Evolutionary conservation across 163 green algal genomes (phyloP), one percentile per base, ranked within the genome.

Genomic region (Picocystis sp.): DNA sequence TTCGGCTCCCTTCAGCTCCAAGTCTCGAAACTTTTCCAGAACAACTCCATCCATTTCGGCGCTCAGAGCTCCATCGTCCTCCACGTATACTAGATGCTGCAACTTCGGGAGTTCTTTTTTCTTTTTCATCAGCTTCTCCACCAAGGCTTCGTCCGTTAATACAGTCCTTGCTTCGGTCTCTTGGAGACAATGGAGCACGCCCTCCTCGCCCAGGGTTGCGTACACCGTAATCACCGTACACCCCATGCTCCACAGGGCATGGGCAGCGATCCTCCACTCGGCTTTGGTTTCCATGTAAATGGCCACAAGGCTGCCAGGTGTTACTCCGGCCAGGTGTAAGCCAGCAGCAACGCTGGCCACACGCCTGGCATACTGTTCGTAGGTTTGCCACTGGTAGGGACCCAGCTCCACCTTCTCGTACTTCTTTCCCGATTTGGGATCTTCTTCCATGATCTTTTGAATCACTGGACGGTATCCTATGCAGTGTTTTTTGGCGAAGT

Each of bases 71-170:
- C n/a, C 43, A 58, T 43, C 22, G 19, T 66, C 59, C 13, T 22
- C 33, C 57, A 66, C 60, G 11, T 55, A 58, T 19, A 66, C 43
- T 13, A 66, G 56, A n/a, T 45, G 56, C 57, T 54, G 60, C 57
- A 66, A 22, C 19, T 38, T 63, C 17, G 38, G 23, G 9, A 66
- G 58, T 17, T 62, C 35, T 14, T 15, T 14, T 14, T n/a, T 22
- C 15, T 63, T 45, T 34, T 70, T 45, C 9, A 62, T n/a, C 17
- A 66, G 2, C 43, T 66, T 66, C 19, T 55, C 58, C 11, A 69
- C 38, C 29, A 63, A 22, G 45, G 53, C 54, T 0, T 24, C 38
- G 33, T 61, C 54, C 22, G 38, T 41, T 23, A 61, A 45, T 14
- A 56, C 17, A 14, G 54, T 25, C 11, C 12, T 35, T 13, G 54